These are phyloP conservation scores for Cytospora leucostoma DNA, from an alignment of 2,329 filamentous ascomycete species.

Conservation along the genomic window DNA sequence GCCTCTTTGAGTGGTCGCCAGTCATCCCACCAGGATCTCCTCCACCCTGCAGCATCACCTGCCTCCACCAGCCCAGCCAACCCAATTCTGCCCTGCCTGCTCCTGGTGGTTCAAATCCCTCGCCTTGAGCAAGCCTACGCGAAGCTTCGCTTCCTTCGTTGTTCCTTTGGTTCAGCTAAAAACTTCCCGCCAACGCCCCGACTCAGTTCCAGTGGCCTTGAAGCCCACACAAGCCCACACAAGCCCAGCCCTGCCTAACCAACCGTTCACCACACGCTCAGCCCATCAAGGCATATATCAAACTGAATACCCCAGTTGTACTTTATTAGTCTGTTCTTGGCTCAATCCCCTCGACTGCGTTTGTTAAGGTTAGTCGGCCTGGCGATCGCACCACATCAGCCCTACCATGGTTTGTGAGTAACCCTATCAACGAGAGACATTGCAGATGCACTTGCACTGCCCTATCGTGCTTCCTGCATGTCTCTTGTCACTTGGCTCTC, in stretches of 20 bases:
- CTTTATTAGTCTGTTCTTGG: slow-evolving; percentile 20
- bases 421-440: slow-evolving; percentile 1
- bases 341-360: slow-evolving; percentile 8
- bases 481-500: background rate
- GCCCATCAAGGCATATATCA: slow-evolving; percentile 4
- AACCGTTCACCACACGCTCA: slow-evolving; percentile 15
- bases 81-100: background rate
- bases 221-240: slow-evolving; percentile 8
- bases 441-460: slow-evolving; percentile 14
- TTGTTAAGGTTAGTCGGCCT: slow-evolving; percentile 13
- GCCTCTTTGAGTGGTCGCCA: too few species aligned
- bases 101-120: background rate
- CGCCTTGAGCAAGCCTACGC: background rate
- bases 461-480: slow-evolving; percentile 10
- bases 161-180: slow-evolving; percentile 11
- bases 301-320: background rate
- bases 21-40: too few species aligned
- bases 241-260: slow-evolving; percentile 13
- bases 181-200: slow-evolving; percentile 8
- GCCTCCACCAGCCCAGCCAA: too few species aligned
- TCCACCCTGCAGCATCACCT: too few species aligned
- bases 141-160: background rate
- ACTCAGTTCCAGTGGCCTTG: slow-evolving; percentile 21
- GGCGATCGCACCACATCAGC: slow-evolving; percentile 1
- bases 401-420: slow-evolving; percentile 27